These are phyloP conservation scores for Podosphaera xanthii DNA, from an alignment of 2,329 filamentous ascomycete species.

Conservation along the genomic window DNA sequence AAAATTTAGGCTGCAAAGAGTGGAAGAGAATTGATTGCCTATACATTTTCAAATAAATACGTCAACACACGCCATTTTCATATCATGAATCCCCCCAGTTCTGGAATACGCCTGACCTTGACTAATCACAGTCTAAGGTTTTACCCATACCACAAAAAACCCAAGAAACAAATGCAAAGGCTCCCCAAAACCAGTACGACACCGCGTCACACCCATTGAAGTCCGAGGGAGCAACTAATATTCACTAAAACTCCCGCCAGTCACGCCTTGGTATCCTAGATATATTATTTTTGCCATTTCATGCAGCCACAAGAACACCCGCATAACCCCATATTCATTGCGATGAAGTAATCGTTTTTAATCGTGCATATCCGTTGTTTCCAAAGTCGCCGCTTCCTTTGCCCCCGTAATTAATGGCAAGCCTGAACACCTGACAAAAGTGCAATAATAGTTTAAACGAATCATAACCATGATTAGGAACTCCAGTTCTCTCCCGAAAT, in stretches of 20 bases:
- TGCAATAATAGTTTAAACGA: constrained; percentile 17
- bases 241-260: not conserved
- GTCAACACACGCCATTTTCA: not conserved
- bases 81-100: not conserved
- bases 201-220: not conserved
- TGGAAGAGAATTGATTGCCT: not conserved
- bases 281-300: constrained; percentile 11
- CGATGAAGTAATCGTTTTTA: constrained; percentile 16
- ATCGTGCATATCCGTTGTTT: constrained; percentile 14
- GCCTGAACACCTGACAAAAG: constrained; percentile 16
- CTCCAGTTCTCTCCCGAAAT: constrained; percentile 14
- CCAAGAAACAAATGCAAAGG: not conserved
- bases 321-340: constrained; percentile 9
- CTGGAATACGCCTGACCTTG: not conserved
- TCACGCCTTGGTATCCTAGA: not conserved
- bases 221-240: not conserved
- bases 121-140: not conserved
- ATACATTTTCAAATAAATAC: not conserved
- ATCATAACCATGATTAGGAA: constrained; percentile 11
- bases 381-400: constrained; percentile 16
- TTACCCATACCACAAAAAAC: not conserved
- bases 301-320: constrained; percentile 13
- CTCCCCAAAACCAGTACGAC: not conserved
- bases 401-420: constrained; percentile 15
- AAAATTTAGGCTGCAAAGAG: too few species aligned